phyloP scores from a whole-genome alignment of 768 basidiomycete species.

The Aureoboletus auriporus region DNA sequence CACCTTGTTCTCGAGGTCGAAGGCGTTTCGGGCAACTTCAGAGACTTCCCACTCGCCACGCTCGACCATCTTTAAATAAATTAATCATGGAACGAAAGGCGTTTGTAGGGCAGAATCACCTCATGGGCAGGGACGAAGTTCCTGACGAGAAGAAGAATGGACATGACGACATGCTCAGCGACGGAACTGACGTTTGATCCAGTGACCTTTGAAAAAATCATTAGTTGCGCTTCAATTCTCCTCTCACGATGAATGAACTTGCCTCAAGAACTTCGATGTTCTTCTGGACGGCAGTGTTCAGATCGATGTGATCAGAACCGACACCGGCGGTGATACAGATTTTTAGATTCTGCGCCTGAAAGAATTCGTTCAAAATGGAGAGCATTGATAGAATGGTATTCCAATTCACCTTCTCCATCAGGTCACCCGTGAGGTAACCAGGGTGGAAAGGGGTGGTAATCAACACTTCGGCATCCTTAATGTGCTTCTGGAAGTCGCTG shows the following conservation, averaged over 20 bases:
- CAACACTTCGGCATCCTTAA: slow-evolving; percentile 71
- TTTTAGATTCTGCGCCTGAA: slow-evolving; percentile 81
- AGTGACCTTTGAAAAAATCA: slow-evolving; percentile 42
- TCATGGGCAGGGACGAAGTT: slow-evolving; percentile 87
- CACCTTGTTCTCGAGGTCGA: slow-evolving; percentile 84
- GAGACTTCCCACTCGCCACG: slow-evolving; percentile 84
- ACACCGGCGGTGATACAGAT: slow-evolving; percentile 87
- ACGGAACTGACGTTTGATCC: slow-evolving; percentile 92
- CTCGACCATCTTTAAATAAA: slow-evolving; percentile 58
- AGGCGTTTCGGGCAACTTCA: slow-evolving; percentile 75
- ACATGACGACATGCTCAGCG: slow-evolving; percentile 87
- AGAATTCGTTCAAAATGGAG: too few relatives aligned
- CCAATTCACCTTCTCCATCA: slow-evolving; percentile 53
- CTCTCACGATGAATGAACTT: background rate
- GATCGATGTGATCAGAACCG: slow-evolving; percentile 84
- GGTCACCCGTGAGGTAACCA: slow-evolving; percentile 70
- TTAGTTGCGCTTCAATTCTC: background rate
- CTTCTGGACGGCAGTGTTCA: slow-evolving; percentile 78
- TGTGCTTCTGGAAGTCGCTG: slow-evolving; percentile 77
- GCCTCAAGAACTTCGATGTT: slow-evolving; percentile 73
- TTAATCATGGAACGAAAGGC: background rate
- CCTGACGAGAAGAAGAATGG: slow-evolving; percentile 82
- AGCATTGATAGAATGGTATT: background rate
- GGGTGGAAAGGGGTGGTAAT: slow-evolving; percentile 86
- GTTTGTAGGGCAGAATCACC: slow-evolving; percentile 29